These are phyloP conservation scores for Eremomyces bilateralis DNA, from an alignment of 495 filamentous ascomycete genomes.

Conservation along the genomic window DNA sequence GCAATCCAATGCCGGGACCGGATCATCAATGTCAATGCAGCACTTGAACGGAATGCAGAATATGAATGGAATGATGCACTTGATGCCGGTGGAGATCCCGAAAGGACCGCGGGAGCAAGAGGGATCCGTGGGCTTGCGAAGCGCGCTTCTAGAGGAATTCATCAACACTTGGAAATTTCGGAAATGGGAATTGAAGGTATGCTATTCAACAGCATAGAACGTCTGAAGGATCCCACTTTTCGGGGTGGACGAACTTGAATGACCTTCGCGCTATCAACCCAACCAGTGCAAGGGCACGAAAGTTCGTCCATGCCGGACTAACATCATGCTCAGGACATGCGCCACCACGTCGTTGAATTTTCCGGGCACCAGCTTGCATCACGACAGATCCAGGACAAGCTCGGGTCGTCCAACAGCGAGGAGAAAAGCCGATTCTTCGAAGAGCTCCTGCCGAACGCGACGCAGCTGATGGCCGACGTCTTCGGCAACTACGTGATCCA, in stretches of 20 bases:
- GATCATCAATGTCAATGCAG: not conserved
- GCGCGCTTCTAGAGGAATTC: slow-evolving; percentile 61
- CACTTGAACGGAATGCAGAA: too few species aligned
- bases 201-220: slow-evolving; percentile 1
- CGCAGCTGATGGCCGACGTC: slow-evolving; percentile 87
- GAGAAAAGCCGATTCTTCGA: slow-evolving; percentile 88
- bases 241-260: too few species aligned
- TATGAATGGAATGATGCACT: too few species aligned
- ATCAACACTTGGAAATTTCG: slow-evolving; percentile 24
- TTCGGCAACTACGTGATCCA: slow-evolving; percentile 98
- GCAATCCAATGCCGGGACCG: slow-evolving; percentile 13
- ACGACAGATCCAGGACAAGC: slow-evolving; percentile 84
- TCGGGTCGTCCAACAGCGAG: slow-evolving; percentile 87
- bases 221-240: too few species aligned
- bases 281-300: too few species aligned
- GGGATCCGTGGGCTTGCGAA: slow-evolving; percentile 39
- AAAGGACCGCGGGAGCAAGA: slow-evolving; percentile 42
- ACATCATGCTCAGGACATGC: slow-evolving; percentile 57
- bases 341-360: slow-evolving; percentile 77
- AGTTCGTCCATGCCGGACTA: too few species aligned
- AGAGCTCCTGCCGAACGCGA: slow-evolving; percentile 60
- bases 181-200: not conserved
- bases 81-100: slow-evolving; percentile 20
- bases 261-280: too few species aligned
- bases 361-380: slow-evolving; percentile 91